These are phyloP conservation scores for Citeromyces nyonsensis DNA, from an alignment of 805 yeast genomes.

Conservation along the genomic window DNA sequence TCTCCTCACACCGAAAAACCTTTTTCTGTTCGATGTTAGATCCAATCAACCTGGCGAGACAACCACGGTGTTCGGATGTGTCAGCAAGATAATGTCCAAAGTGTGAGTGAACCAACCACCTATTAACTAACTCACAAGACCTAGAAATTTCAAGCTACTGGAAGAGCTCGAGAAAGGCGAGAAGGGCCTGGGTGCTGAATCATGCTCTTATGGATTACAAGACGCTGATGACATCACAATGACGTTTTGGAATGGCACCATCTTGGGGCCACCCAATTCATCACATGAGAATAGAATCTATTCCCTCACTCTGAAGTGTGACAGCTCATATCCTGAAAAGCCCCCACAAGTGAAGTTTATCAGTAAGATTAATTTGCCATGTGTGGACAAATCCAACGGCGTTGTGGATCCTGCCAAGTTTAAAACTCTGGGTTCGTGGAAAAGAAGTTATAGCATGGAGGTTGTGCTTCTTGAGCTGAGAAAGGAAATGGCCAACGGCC, in stretches of 20 bases:
- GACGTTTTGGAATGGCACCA: constrained; percentile 97
- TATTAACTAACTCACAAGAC: constrained; percentile 24
- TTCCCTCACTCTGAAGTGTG: constrained; percentile 69
- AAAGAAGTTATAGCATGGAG: constrained; percentile 84
- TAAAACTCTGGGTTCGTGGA: constrained; percentile 71
- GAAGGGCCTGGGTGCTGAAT: constrained; percentile 92
- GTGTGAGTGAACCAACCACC: constrained; percentile 20
- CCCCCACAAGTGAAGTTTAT: constrained; percentile 79
- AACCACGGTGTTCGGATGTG: no score
- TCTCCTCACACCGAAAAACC: no score
- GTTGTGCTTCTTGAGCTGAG: constrained; percentile 80
- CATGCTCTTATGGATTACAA: constrained; percentile 87
- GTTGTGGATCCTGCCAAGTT: constrained; percentile 36
- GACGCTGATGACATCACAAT: constrained; percentile 84
- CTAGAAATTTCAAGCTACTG: constrained; percentile 85
- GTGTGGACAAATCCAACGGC: constrained; percentile 60
- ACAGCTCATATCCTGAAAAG: constrained; percentile 68
- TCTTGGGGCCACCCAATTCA: constrained; percentile 79
- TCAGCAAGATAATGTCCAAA: constrained; percentile 20
- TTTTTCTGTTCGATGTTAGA: no score
- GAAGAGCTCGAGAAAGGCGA: constrained; percentile 98
- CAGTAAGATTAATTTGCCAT: constrained; percentile 80
- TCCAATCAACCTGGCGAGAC: no score
- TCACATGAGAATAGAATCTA: constrained; percentile 90
- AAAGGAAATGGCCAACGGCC: constrained; percentile 74